Percentiles rank a stretch among this genome's conserved stretches.
Conservation (phyloP, 2,329 filamentous ascomycete species). For the Parafenestella ontariensis region DNA sequence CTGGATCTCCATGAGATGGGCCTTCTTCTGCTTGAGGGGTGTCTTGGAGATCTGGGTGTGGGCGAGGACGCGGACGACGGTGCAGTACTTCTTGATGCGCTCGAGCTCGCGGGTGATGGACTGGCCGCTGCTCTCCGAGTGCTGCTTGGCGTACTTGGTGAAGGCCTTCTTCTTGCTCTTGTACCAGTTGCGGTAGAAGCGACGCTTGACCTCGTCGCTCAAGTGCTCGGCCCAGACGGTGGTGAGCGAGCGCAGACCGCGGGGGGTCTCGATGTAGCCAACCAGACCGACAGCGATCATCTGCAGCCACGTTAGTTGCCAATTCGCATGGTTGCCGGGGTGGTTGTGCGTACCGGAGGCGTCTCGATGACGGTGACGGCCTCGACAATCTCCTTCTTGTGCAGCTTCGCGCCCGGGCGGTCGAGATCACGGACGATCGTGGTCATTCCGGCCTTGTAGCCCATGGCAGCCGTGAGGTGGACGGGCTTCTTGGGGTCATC, state of each 20-base stretch:
- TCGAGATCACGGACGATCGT: conserved; percentile 99
- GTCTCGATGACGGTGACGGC: conserved; percentile 53
- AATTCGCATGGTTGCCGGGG: conserved; percentile 61
- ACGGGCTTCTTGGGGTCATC: conserved; percentile 99
- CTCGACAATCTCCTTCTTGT: conserved; percentile 73
- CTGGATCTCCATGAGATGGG: conserved; percentile 99
- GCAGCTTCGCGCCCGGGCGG: conserved; percentile 97
- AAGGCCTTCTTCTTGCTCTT: conserved; percentile 99
- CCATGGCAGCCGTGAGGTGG: conserved; percentile 97
- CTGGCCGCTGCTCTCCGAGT: conserved; percentile 89
- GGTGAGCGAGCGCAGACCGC: conserved; percentile 98
- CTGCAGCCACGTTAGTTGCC: conserved; percentile 61
- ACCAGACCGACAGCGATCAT: conserved; percentile 99
- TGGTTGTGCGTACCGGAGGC: conserved; percentile 69
- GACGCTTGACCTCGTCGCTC: conserved; percentile 97
- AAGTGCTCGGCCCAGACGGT: conserved; percentile 99
- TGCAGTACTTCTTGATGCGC: conserved; percentile 99
- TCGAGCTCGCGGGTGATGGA: conserved; percentile 97
- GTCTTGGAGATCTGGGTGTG: conserved; percentile 99
- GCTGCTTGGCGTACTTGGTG: conserved; percentile 99
- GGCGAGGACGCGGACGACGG: conserved; percentile 97
- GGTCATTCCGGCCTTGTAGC: conserved; percentile 99
- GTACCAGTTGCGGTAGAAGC: conserved; percentile 99
- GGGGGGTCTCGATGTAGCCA: conserved; percentile 99
- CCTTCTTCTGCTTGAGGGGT: conserved; percentile 99